Conservation (phyloP, 2,329 filamentous ascomycete species). For the Diaporthe caulivora region DNA sequence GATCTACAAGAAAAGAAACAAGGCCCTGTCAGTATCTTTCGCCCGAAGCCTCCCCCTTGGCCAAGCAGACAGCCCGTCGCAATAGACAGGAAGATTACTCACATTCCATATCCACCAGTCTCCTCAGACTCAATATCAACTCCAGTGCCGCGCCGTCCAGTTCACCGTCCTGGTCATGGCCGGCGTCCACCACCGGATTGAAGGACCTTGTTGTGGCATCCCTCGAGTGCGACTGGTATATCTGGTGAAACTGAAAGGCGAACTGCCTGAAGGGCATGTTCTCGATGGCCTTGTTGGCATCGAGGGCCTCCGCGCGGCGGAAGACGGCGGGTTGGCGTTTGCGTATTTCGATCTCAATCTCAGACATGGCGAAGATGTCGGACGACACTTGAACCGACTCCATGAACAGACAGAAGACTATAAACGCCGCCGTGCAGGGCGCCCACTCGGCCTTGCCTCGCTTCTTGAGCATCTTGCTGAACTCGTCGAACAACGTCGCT, state of each 20-base stretch:
- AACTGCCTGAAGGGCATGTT: constrained; percentile 72
- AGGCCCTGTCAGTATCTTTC: constrained; percentile 5
- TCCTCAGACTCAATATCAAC: constrained; percentile 59
- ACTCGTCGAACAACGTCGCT: constrained; percentile 63
- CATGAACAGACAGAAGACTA: constrained; percentile 70
- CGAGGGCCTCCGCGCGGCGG: constrained; percentile 58
- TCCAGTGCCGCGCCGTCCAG: constrained; percentile 60
- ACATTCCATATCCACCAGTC: constrained; percentile 59
- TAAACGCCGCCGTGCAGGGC: constrained; percentile 67
- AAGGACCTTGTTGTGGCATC: constrained; percentile 64
- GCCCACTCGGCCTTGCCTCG: constrained; percentile 67
- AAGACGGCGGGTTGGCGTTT: constrained; percentile 53
- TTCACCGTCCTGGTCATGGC: constrained; percentile 56
- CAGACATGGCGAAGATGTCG: constrained; percentile 63
- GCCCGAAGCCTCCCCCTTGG: background rate
- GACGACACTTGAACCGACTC: constrained; percentile 66
- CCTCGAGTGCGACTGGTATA: constrained; percentile 68
- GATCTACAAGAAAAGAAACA: constrained; percentile 45
- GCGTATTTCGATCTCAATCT: constrained; percentile 62
- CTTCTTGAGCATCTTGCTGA: constrained; percentile 66
- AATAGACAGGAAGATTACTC: constrained; percentile 43
- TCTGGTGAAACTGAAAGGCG: constrained; percentile 70
- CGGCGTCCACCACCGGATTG: constrained; percentile 65
- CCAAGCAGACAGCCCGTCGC: background rate
- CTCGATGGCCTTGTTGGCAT: constrained; percentile 64